These are phyloP conservation scores for Aspergillus udagawae DNA, from an alignment of 2,329 filamentous ascomycete species.

Conservation along the genomic window DNA sequence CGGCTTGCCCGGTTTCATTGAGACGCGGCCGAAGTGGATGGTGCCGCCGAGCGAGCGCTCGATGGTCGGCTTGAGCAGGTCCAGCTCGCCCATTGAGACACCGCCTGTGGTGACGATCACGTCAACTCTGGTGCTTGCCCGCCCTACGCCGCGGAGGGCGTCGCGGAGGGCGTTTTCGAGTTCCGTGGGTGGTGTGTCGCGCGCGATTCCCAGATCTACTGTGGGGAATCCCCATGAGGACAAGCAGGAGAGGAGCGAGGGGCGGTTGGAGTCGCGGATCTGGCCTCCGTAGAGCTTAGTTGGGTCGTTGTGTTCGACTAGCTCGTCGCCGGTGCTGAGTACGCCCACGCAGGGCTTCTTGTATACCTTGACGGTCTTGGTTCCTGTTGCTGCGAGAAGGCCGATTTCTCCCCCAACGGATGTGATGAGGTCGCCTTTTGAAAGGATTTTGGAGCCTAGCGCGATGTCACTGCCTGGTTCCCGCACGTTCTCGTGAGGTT, in stretches of 20 bases:
- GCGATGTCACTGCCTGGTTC: slow-evolving; percentile 86
- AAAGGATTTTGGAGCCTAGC: slow-evolving; percentile 65
- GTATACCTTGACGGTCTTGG: slow-evolving; percentile 66
- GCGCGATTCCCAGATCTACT: slow-evolving; percentile 79
- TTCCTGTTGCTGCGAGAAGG: slow-evolving; percentile 79
- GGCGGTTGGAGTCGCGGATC: slow-evolving; percentile 89
- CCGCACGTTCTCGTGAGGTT: slow-evolving; percentile 79
- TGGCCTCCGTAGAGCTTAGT: slow-evolving; percentile 69
- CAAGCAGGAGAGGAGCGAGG: slow-evolving; percentile 76
- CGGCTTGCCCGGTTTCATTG: slow-evolving; percentile 98
- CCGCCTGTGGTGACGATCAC: slow-evolving; percentile 89
- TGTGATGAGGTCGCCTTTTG: slow-evolving; percentile 76
- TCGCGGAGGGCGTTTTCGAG: slow-evolving; percentile 74
- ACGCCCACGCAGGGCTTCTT: slow-evolving; percentile 76
- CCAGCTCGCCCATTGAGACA: slow-evolving; percentile 96
- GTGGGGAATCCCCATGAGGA: slow-evolving; percentile 70
- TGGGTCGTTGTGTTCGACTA: slow-evolving; percentile 66
- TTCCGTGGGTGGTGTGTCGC: slow-evolving; percentile 53
- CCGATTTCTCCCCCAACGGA: slow-evolving; percentile 88
- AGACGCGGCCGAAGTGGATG: slow-evolving; percentile 92
- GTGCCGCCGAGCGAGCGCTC: slow-evolving; percentile 84
- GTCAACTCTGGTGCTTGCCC: slow-evolving; percentile 55
- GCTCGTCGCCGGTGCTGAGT: slow-evolving; percentile 90
- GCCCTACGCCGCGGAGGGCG: slow-evolving; percentile 56
- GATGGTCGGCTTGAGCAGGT: slow-evolving; percentile 93